Evolutionary conservation across 208 protist genomes (phyloP), one percentile per base, ranked within the genome.

Genomic region (Trypanosoma rangeli): DNA sequence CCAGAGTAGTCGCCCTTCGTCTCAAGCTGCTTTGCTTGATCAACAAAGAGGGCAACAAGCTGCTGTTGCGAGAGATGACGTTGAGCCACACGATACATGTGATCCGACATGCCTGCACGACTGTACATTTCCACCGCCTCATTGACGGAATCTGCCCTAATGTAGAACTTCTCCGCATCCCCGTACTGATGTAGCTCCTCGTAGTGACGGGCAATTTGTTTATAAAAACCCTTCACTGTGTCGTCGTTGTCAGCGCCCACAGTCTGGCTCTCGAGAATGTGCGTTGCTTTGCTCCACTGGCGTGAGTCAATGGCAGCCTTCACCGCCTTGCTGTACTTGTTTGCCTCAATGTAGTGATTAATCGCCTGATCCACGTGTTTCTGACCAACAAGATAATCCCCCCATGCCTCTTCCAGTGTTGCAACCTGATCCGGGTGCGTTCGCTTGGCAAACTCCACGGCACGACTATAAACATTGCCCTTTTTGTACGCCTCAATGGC

Each of bases 101-200:
- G 80, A 56, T 98, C 98, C 56, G 94, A 87, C 85, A 96, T 96
- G 55, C 93, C 93, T 15, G 82, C 81, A 22, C 89, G 80, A 54
- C 86, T 94, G 87, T 99, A 99, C 98, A 99, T 99, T 70, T 98
- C 92, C 8, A 99, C 97, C 1, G 97, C 97, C 7, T 95, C 90
- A 70, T 83, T 86, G 26, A 93, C 68, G n/a, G 81, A 68, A 20
- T 83, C 86, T n/a, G 79, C 94, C 75, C 93, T 94, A 68, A 98
- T 74, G 81, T 97, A 98, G 76, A 92, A 98, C 66, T 89, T 87
- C 87, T 99, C 97, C 18, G 98, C 97, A 58, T 98, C 86, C 52
- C 85, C 73, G 76, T 94, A 97, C 75, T 98, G 79, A 50, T 86
- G 85, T 22, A 87, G 73, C 62, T 96, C 85, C 64, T 98, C 97